Conservation (phyloP, 2,329 filamentous ascomycete genomes). For the Colletotrichum ledebouriae region DNA sequence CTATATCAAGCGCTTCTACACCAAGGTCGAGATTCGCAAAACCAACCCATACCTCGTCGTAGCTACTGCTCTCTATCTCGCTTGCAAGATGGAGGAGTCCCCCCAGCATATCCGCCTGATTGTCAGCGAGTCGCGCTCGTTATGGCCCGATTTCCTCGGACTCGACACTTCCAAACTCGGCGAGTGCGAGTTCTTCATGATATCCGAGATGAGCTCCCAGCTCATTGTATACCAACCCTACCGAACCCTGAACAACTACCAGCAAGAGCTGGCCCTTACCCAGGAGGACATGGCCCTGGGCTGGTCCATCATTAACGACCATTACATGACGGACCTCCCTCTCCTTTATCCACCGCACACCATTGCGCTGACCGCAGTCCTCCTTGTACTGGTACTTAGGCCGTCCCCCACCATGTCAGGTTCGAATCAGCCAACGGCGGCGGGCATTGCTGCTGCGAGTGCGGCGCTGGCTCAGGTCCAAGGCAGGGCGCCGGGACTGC, state of each 20-base stretch:
- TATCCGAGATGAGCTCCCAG: conserved; percentile 90
- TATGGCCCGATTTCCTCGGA: conserved; percentile 85
- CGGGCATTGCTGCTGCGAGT: conserved; percentile 64
- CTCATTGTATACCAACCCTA: conserved; percentile 94
- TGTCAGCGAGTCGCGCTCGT: conserved; percentile 84
- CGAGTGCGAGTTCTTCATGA: conserved; percentile 93
- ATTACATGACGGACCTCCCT: conserved; percentile 92
- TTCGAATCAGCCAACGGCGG: conserved; percentile 52
- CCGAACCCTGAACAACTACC: conserved; percentile 80
- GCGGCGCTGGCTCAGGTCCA: conserved; percentile 61
- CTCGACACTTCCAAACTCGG: conserved; percentile 87
- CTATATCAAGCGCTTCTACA: conserved; percentile 95
- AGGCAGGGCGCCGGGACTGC: conserved; percentile 36
- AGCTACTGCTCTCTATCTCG: conserved; percentile 93
- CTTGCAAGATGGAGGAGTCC: conserved; percentile 98
- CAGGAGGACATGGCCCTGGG: conserved; percentile 84
- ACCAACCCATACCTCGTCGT: conserved; percentile 95
- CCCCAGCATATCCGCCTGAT: conserved; percentile 96
- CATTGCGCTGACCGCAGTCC: conserved; percentile 87
- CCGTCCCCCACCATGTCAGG: conserved; percentile 59
- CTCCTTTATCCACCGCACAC: conserved; percentile 88
- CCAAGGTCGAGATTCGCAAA: conserved; percentile 87
- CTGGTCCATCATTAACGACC: conserved; percentile 89
- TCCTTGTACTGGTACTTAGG: conserved; percentile 85
- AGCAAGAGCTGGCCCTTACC: conserved; percentile 77